Base-by-base conservation (phyloP, 176 grass and related monocot genomes). In the Zea mays region DNA sequence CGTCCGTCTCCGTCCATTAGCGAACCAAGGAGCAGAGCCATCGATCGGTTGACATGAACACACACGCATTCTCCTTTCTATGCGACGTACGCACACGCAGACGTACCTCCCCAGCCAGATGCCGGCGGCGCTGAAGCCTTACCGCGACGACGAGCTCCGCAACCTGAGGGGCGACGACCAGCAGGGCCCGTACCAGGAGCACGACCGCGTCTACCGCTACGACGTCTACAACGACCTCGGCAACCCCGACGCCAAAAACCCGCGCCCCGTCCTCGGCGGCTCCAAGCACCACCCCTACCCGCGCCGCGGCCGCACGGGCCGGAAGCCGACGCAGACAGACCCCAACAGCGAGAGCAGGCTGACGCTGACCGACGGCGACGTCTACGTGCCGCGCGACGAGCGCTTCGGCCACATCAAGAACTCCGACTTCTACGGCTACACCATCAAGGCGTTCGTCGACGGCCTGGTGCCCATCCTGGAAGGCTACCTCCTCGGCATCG, bases 151-250 rank as follows among this genome's bases (percentile, higher is more conserved):
- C 69, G 69, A 72, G 69, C 69, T 72, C 47, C 69, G 69, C 6
- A 72, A 72, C 69, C 69, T 72, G 3, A 4, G 69, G 0, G 69
- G 69, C 69, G 68, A 72, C 69, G 47, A 72, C 69, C 69, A 72
- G 69, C 7, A 36, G 7, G 69, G 69, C 13, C 69, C 69, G 2
- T 72, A 72, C 69, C 0, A 72, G 33, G 47, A 14, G 7, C 69
- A 72, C 69, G 69, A 72, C 69, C 65, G 81, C 42, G 72, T 82
- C 37, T 86, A 77, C 57, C 85, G 69, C 69, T 72, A 72, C 69
- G 69, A 72, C 69, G 69, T 72, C 14, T 72, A 72, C 69, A 72
- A 72, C 69, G 69, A 72, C 47, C 69, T 72, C 4, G 69, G 69
- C 69, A 10, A 16, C 4, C 69, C 69, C 0, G 69, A 72, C 47